phyloP scores from a whole-genome alignment of 116 monocot genomes.

The Zostera marina region DNA sequence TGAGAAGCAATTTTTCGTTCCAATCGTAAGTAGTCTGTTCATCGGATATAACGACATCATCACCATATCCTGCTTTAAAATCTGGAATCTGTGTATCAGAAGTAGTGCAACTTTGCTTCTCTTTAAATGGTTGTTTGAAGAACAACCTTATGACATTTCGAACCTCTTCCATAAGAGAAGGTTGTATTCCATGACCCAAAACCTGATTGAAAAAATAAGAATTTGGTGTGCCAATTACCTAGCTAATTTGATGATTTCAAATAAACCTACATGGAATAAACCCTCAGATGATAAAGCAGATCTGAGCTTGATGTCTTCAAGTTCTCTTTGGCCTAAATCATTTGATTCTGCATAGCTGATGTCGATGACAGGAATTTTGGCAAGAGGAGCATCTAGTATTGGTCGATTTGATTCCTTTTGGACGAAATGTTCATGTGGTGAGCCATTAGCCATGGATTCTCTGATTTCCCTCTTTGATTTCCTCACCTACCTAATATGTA shows the following conservation, averaged over 20 bases:
- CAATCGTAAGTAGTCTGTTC: slow-evolving; percentile 47
- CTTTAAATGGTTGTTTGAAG: slow-evolving; percentile 27
- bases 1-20: slow-evolving; percentile 43
- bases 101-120: slow-evolving; percentile 18
- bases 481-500: no score
- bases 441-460: no score
- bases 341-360: slow-evolving; percentile 7
- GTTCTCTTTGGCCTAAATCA: not conserved
- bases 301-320: slow-evolving; percentile 15
- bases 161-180: slow-evolving; percentile 24
- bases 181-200: slow-evolving; percentile 18
- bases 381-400: not conserved
- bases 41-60: slow-evolving; percentile 19
- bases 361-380: slow-evolving; percentile 12
- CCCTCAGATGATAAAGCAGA: slow-evolving; percentile 16
- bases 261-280: slow-evolving; percentile 12
- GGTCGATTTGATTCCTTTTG: not conserved
- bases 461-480: no score
- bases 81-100: slow-evolving; percentile 9
- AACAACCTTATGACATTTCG: slow-evolving; percentile 11
- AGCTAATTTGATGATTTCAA: no score
- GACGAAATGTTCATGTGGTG: not conserved
- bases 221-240: no score
- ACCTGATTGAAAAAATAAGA: slow-evolving; percentile 16
- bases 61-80: slow-evolving; percentile 54